Conservation (phyloP, 306 rosid species). For the Vicia sativa region DNA sequence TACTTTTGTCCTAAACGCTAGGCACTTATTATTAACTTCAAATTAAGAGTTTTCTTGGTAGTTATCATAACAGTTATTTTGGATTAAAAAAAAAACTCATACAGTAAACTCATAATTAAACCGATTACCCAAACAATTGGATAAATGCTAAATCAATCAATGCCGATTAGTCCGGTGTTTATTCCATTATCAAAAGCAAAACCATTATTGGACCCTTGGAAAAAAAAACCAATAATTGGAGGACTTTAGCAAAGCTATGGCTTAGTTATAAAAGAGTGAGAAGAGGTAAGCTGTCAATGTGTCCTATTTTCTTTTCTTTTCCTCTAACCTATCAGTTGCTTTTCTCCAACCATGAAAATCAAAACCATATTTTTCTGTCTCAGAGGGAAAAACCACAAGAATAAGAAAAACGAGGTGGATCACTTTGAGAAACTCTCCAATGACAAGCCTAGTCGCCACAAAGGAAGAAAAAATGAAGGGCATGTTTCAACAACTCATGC, state of each 20-base stretch:
- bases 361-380: constrained; percentile 62
- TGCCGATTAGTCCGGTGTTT: constrained; percentile 13
- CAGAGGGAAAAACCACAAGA: constrained; percentile 36
- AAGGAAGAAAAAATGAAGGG: constrained; percentile 38
- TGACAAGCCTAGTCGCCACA: constrained; percentile 28
- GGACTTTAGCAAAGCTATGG: constrained; percentile 24
- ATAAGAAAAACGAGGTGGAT: constrained; percentile 38
- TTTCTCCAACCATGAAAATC: constrained; percentile 50
- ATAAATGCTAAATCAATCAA: constrained; percentile 39
- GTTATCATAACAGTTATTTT: neutral
- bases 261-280: constrained; percentile 11
- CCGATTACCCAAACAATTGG: too few relatives aligned
- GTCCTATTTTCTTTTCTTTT: constrained; percentile 16
- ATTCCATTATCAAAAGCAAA: constrained; percentile 34
- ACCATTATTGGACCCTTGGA: neutral
- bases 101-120: too few relatives aligned
- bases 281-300: constrained; percentile 3
- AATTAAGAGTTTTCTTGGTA: neutral
- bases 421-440: constrained; percentile 43
- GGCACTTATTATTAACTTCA: neutral
- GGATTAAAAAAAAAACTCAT: too few relatives aligned
- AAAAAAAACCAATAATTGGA: constrained; percentile 10
- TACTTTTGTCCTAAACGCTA: too few relatives aligned
- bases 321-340: neutral
- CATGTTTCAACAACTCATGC: constrained; percentile 28